Base-by-base conservation (phyloP, 768 basidiomycete species). In the Boletus sp. region DNA sequence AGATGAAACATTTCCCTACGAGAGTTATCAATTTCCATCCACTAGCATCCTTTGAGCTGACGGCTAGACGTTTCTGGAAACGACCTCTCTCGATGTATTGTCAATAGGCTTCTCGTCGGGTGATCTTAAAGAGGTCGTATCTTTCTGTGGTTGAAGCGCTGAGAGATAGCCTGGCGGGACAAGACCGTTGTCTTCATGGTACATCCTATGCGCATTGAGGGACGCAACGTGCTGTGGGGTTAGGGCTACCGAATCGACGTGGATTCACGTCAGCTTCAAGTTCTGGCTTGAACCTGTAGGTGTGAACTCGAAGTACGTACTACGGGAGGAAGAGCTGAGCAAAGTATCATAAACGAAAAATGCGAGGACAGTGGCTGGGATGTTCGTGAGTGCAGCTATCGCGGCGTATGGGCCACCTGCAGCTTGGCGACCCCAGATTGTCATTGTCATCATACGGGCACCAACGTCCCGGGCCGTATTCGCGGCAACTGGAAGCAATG, bases 381-480 rank as follows among this genome's bases (percentile, higher is more conserved):
- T 83, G 59, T 84, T 87, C 4, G 82, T 81, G 27, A 87, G 75
- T 3, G 86, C 82, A 2, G 85, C 64, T 47, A 87, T 79, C 10
- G 84, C 86, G 2, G 82, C 78, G 64, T 87, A 88, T 10, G 63
- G 57, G 14, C 78, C 79, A 37, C 84, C 84, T 33, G 69, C 68
- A 33, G 83, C 83, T 57, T 65, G 62, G 2, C 38, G 62, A 15
- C 86, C 86, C 77, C 81, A 88, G 48, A 87, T 78, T 8, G 83
- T 75, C 68, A 88, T 64, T 1, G 77, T 80, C 59, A 79, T 77
- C 17, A 87, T 54, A 15, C 85, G 80, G 5, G 77, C 82, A 19
- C 86, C 87, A 40, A 88, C 32, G 65, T 88, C 87, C 61, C 87
- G 83, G 34, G 85, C 84, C 3, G 83, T 70, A 67, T 88, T 89